These are phyloP conservation scores for Mucor saturninus DNA, from an alignment of 371 early-diverging fungal species.

Conservation along the genomic window DNA sequence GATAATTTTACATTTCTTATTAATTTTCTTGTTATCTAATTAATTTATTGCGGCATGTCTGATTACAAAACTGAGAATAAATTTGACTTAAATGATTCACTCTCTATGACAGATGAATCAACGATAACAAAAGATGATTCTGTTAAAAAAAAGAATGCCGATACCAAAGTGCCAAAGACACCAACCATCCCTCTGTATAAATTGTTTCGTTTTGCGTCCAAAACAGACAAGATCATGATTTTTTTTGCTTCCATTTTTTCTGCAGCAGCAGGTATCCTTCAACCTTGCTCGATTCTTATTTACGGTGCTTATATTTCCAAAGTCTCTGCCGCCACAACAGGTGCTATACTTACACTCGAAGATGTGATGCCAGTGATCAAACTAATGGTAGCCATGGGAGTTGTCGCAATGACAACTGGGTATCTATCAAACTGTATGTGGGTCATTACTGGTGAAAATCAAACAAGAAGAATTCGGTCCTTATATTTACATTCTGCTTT, in stretches of 20 bases:
- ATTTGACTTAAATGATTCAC: too few species aligned
- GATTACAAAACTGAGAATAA: too few species aligned
- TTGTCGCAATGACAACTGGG: constrained; percentile 30
- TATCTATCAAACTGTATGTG: constrained; percentile 44
- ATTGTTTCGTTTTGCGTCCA: constrained; percentile 44
- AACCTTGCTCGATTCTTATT: constrained; percentile 44
- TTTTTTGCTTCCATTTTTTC: constrained; percentile 29
- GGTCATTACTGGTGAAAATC: constrained; percentile 41
- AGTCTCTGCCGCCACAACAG: constrained; percentile 6
- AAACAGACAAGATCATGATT: constrained; percentile 30
- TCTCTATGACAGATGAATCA: too few species aligned
- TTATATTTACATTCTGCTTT: constrained; percentile 73
- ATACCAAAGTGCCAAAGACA: too few species aligned
- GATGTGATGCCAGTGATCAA: constrained; percentile 28
- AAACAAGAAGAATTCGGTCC: constrained; percentile 42
- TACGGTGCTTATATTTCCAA: constrained; percentile 35
- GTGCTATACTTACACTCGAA: constrained; percentile 7
- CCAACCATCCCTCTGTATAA: background rate
- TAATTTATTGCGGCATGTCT: too few species aligned
- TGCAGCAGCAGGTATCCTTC: constrained; percentile 37
- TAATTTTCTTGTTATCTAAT: too few species aligned
- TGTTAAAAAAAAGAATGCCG: too few species aligned
- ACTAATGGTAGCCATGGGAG: constrained; percentile 43
- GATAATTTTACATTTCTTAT: too few species aligned
- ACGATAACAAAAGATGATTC: too few species aligned